phyloP scores from a whole-genome alignment of 208 protist species.

The Leishmania gerbilli region DNA sequence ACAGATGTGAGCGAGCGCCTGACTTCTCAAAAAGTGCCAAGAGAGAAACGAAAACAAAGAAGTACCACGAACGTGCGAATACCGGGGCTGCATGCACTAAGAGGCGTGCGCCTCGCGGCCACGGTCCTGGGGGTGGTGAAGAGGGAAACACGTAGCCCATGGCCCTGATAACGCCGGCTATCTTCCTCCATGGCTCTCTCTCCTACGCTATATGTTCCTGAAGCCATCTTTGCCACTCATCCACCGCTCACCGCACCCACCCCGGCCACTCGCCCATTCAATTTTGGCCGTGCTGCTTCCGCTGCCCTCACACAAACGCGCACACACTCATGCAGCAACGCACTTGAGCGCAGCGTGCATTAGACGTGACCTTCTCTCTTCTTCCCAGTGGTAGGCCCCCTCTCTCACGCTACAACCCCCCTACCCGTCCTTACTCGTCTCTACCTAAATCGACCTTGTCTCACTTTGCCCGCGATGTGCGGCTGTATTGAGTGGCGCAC shows the following conservation, averaged over 20 bases:
- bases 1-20: not conserved
- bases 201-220: too few relatives aligned
- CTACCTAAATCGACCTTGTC: not conserved
- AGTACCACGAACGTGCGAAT: too few relatives aligned
- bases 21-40: not conserved
- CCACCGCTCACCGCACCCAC: not conserved
- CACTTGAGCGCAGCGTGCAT: not conserved
- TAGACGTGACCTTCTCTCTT: not conserved
- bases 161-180: not conserved
- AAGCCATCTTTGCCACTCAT: not conserved
- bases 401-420: not conserved
- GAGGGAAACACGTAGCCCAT: not conserved
- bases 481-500: not conserved
- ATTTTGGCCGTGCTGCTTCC: not conserved
- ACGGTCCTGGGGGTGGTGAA: not conserved
- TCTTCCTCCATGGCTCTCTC: not conserved
- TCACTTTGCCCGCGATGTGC: not conserved
- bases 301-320: not conserved
- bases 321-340: not conserved
- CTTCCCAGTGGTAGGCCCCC: not conserved
- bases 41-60: not conserved
- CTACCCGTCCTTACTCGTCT: not conserved
- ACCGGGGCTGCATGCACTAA: not conserved
- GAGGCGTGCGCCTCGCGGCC: not conserved
- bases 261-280: not conserved